Evolutionary conservation across 129 eudicot genomes (phyloP).

Genomic region (Logfia minima): DNA sequence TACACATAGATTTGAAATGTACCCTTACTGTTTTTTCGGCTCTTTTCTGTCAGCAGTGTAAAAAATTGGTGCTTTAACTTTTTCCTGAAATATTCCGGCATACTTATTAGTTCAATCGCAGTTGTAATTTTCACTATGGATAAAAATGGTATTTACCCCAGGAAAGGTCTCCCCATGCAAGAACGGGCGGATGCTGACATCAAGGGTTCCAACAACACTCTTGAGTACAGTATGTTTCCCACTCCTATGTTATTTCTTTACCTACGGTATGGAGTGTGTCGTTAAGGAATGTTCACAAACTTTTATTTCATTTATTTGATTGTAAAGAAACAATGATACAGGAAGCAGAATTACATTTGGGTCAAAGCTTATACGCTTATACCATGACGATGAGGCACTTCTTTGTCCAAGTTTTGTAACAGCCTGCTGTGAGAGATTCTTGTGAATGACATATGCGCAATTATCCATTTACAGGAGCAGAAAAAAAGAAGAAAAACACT

Average conservation of each 20-base stretch:
- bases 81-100: conserved; percentile 47
- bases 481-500: not conserved
- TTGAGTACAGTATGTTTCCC: conserved; percentile 50
- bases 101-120: conserved; percentile 9
- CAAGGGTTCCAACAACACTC: conserved; percentile 86
- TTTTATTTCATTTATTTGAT: not conserved
- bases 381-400: conserved; percentile 69
- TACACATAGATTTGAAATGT: conserved; percentile 78
- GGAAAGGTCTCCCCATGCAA: conserved; percentile 75
- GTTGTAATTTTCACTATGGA: conserved; percentile 15
- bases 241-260: conserved; percentile 53
- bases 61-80: conserved; percentile 46
- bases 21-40: conserved; percentile 53
- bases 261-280: conserved; percentile 31
- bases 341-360: not conserved
- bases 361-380: conserved; percentile 43
- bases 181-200: conserved; percentile 68
- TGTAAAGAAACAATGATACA: not conserved
- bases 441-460: not conserved
- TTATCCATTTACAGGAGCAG: not conserved
- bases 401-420: conserved; percentile 51
- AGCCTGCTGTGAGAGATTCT: conserved; percentile 38
- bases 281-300: not conserved
- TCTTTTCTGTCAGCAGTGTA: conserved; percentile 44
- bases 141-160: conserved; percentile 54